Conservation (phyloP, 2,329 filamentous ascomycete genomes). For the Amesomyces nigricolor region DNA sequence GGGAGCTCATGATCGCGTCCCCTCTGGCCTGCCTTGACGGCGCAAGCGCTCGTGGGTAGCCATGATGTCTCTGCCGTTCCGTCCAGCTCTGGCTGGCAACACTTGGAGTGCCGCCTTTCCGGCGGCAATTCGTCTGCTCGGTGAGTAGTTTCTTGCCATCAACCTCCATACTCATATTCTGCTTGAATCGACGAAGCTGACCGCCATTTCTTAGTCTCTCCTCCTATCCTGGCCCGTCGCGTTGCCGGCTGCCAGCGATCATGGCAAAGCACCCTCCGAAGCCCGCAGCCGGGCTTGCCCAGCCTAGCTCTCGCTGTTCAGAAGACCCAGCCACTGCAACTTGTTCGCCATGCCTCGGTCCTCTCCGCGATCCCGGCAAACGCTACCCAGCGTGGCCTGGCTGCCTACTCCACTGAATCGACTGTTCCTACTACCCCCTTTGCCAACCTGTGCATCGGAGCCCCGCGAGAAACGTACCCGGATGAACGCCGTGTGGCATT, state of each 20-base stretch:
- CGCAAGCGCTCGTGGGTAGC: slow-evolving; percentile 17
- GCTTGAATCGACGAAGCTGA: slow-evolving; percentile 5
- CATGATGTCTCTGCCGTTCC: slow-evolving; percentile 23
- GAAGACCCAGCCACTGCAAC: slow-evolving; percentile 32
- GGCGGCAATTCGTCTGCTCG: slow-evolving; percentile 11
- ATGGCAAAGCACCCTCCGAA: slow-evolving; percentile 36
- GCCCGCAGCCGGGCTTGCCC: slow-evolving; percentile 21
- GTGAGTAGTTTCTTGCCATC: slow-evolving; percentile 12
- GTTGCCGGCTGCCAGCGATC: slow-evolving; percentile 28
- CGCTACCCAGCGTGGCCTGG: slow-evolving; percentile 8
- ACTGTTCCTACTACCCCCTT: slow-evolving; percentile 55
- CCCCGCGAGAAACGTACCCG: slow-evolving; percentile 72
- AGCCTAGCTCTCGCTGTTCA: slow-evolving; percentile 25
- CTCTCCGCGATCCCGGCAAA: slow-evolving; percentile 26
- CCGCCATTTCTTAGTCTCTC: slow-evolving; percentile 15
- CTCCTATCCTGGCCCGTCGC: slow-evolving; percentile 9
- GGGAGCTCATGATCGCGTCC: slow-evolving; percentile 20
- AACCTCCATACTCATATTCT: background rate
- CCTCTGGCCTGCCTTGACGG: slow-evolving; percentile 20
- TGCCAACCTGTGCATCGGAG: slow-evolving; percentile 65
- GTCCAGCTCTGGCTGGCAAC: slow-evolving; percentile 23
- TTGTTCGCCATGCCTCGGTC: slow-evolving; percentile 38
- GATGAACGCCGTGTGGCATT: slow-evolving; percentile 79
- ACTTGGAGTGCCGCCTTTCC: slow-evolving; percentile 10
- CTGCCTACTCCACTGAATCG: slow-evolving; percentile 40